These are phyloP conservation scores for Penicillium frequentans DNA, from an alignment of 2,329 filamentous ascomycete genomes.

Conservation along the genomic window DNA sequence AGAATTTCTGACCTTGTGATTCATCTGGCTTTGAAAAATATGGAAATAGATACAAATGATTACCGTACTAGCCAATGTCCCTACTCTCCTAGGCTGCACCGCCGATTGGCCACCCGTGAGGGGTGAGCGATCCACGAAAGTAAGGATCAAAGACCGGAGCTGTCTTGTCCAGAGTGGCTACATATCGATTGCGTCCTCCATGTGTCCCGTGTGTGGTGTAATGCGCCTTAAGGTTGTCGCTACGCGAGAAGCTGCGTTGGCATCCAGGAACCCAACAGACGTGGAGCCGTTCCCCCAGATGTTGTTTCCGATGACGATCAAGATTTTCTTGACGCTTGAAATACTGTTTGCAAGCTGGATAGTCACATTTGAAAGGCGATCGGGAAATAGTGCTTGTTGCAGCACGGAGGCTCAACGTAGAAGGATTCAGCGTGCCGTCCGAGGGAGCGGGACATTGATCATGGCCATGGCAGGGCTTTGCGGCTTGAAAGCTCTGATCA, in stretches of 20 bases:
- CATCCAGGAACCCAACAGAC: constrained; percentile 1
- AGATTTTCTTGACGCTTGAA: background rate
- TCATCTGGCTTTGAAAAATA: too few species aligned
- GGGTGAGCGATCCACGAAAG: too few species aligned
- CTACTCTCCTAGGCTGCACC: too few species aligned
- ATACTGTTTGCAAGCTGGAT: background rate
- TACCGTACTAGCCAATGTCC: too few species aligned
- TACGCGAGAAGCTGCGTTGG: background rate
- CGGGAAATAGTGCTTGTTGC: background rate
- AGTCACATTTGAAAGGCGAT: background rate
- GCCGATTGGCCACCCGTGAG: too few species aligned
- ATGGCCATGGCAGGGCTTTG: background rate
- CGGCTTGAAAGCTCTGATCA: background rate
- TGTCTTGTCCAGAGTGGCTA: too few species aligned
- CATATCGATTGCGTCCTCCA: too few species aligned
- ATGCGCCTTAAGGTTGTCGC: background rate
- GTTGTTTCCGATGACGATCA: background rate
- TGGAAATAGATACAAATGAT: too few species aligned
- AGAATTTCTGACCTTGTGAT: too few species aligned
- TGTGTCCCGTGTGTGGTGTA: too few species aligned
- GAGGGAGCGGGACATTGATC: background rate
- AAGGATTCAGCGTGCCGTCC: background rate
- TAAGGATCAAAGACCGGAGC: too few species aligned
- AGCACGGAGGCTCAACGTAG: background rate
- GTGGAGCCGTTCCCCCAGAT: background rate